phyloP scores from a whole-genome alignment of 352 stramenopile genomes.

The Globisporangium canariense region DNA sequence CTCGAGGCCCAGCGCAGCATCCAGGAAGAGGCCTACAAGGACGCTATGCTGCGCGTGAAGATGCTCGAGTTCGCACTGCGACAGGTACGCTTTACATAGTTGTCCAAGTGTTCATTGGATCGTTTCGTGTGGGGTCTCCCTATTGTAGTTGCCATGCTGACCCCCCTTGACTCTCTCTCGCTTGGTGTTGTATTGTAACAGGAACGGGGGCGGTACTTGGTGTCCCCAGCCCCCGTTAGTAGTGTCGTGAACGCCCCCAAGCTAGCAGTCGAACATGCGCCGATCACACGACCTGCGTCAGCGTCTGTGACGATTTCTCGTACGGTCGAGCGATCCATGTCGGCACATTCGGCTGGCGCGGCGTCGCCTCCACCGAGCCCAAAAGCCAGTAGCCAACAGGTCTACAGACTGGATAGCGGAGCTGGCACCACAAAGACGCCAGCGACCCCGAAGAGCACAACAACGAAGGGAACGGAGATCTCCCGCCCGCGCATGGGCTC shows the following conservation, averaged over 20 bases:
- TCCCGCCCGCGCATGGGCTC: slow-evolving; percentile 73
- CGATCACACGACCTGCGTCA: slow-evolving; percentile 15
- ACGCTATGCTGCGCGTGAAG: slow-evolving; percentile 81
- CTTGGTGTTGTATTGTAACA: slow-evolving; percentile 7
- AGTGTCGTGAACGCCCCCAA: slow-evolving; percentile 26
- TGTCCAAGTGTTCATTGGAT: background rate
- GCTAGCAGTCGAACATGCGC: slow-evolving; percentile 42
- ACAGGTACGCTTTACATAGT: slow-evolving; percentile 30
- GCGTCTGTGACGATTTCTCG: slow-evolving; percentile 46
- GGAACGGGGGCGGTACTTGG: slow-evolving; percentile 75
- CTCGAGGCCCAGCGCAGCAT: slow-evolving; percentile 69
- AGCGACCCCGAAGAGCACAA: slow-evolving; percentile 33
- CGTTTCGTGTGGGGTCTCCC: background rate
- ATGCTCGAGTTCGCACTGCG: slow-evolving; percentile 88
- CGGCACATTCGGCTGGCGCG: slow-evolving; percentile 36
- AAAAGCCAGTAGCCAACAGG: slow-evolving; percentile 32
- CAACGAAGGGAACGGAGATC: slow-evolving; percentile 68
- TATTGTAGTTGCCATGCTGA: background rate
- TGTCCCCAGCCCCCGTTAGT: slow-evolving; percentile 68
- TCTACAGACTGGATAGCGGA: slow-evolving; percentile 65
- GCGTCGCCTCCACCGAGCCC: slow-evolving; percentile 34
- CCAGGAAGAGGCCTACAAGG: slow-evolving; percentile 84
- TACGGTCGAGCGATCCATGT: slow-evolving; percentile 53
- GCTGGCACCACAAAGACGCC: slow-evolving; percentile 21
- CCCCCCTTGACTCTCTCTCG: background rate